phyloP scores from a whole-genome alignment of 495 filamentous ascomycete species.

The Cercophora samala region DNA sequence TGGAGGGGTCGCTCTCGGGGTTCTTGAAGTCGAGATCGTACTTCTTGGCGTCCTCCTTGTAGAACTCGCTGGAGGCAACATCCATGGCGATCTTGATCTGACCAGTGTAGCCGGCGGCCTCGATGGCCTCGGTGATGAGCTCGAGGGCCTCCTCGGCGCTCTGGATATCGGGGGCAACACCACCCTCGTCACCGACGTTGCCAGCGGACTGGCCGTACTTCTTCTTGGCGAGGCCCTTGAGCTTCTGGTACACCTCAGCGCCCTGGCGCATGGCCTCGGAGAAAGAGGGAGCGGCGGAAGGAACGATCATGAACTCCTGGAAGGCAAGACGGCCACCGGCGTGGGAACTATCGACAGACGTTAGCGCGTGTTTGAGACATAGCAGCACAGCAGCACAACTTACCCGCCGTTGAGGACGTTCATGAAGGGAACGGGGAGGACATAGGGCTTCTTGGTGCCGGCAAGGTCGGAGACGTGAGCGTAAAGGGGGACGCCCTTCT shows the following conservation, averaged over 20 bases:
- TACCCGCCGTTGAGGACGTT: conserved; percentile 97
- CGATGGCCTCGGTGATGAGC: conserved; percentile 92
- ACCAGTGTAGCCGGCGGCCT: conserved; percentile 91
- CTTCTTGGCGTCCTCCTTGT: conserved; percentile 95
- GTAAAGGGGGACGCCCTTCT: conserved; percentile 97
- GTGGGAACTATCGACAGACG: conserved; percentile 62
- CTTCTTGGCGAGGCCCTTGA: conserved; percentile 98
- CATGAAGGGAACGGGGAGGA: conserved; percentile 98
- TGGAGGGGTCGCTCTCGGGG: conserved; percentile 82
- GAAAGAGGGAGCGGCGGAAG: conserved; percentile 78
- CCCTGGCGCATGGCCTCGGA: conserved; percentile 94
- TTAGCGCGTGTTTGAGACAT: conserved; percentile 26
- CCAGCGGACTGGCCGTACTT: conserved; percentile 98
- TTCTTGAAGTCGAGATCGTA: conserved; percentile 99
- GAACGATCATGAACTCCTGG: conserved; percentile 99
- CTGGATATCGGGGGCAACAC: conserved; percentile 99
- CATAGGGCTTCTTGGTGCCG: conserved; percentile 99
- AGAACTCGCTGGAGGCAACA: conserved; percentile 98
- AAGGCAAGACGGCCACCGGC: conserved; percentile 98
- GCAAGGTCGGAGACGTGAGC: conserved; percentile 97
- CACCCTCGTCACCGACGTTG: conserved; percentile 99
- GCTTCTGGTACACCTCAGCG: conserved; percentile 94
- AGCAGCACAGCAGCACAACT: conserved; percentile 14
- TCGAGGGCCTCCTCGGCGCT: conserved; percentile 93
- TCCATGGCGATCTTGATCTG: conserved; percentile 98